Evolutionary conservation across 768 basidiomycete genomes (phyloP), one percentile per base, ranked within the genome.

Genomic region (Trametes meyenii): DNA sequence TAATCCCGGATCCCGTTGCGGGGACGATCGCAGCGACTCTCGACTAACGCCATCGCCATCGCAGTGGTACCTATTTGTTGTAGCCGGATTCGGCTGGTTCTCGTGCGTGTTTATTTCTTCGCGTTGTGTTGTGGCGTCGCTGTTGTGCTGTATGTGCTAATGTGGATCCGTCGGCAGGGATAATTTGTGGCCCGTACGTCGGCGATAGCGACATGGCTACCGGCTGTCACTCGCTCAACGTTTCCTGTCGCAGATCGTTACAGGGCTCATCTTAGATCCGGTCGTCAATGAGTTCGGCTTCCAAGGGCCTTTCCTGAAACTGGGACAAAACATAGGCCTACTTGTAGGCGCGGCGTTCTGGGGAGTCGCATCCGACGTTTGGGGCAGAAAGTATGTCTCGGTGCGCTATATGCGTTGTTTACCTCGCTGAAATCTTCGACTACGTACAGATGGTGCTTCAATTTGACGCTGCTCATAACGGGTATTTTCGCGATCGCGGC

Each of bases 311-410:
- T 85, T 81, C 67, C 77, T 91, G 44, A 85, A 84, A 45, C 80
- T 93, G 5, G 87, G 84, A 1, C 88, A 88, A 70, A 89, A 88
- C 62, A 76, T 90, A n/a, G 90, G 90, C 1, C 72, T 92, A 1
- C 77, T 92, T 0, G 79, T 89, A 0, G 89, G 89, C 33, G 86
- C 87, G 12, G 78, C 80, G 3, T 83, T 88, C 61, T 90, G 87
- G 87, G 87, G 87, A 43, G 72, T 88, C 33, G 83, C 81, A 16
- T 83, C 83, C 17, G 89, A 90, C 63, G 73, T 90, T 0, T 90
- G 89, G 88, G 89, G 88, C 13, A 77, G 89, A 67, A 80, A 77
- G 85, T 88, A 54, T 33, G 29, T 33, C 29, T 8, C 4, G 29
- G 29, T 33, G 29, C 29, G 8, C 29, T 33, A 8, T 33, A 33